Base-by-base conservation (phyloP, 2,329 filamentous ascomycete genomes). In the Penicillium sp. region DNA sequence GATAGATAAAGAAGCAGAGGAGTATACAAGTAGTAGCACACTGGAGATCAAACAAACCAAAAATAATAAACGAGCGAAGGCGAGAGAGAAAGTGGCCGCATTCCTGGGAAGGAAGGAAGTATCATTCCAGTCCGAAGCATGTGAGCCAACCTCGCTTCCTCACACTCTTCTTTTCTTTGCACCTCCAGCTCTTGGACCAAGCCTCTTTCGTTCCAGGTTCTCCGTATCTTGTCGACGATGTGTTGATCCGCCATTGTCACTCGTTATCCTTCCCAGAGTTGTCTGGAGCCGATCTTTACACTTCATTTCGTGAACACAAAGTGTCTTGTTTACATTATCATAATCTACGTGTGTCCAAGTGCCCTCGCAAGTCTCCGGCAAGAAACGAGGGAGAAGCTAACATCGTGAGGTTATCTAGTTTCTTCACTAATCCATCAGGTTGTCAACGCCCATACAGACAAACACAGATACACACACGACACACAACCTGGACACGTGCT, bases 211-310 rank as follows among this genome's bases (percentile, higher is more conserved):
- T 32, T 39, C 18, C 5, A 16, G 43, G 40, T 36, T 36, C 36
- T 24, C 2, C 27, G 5, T 18, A 18, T 18, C 18, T 43, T 34
- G 18, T 47, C 39, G 14, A 51, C 46, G 49, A 47, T 42, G 50
- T 48, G 44, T 53, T 53, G 38, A 53, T 24, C 38, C 27, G 44
- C 22, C 44, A 18, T 53, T 42, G 44, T 53, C 43, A 46, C 49
- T 51, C 43, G 24, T 51, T 50, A 13, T 39, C 16, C 46, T 51
- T 24, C 22, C 42, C 49, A 51, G 42, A 51, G 32, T 14, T 16
- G 1, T 48, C 53, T 57, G 49, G 45, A 58, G 55, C 48, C 61
- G 51, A 54, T 64, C 58, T 41, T 64, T 64, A 58, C 52, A 34
- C 27, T 53, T 45, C 34, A 22, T 46, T 46, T 43, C 29, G 7